Base-by-base conservation (phyloP, 1,284 basidiomycete species). In the Hypsizygus ulmarius region DNA sequence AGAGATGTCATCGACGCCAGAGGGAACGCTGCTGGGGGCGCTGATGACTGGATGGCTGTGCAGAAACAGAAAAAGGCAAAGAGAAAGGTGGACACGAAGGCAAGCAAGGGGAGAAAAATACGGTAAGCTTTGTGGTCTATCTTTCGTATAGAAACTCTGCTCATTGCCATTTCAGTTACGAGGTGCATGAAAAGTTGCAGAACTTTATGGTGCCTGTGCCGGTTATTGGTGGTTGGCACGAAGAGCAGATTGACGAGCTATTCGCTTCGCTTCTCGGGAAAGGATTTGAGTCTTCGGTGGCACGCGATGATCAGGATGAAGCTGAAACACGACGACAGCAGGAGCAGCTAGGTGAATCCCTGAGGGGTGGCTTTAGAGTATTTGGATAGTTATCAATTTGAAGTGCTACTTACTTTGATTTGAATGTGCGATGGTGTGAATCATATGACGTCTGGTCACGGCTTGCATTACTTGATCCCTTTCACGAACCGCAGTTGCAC, bases 161-260 rank as follows among this genome's bases (percentile, higher is more conserved):
- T 19, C 11, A 43, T 42, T 19, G 36, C 11, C 6, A 34, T n/a
- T 36, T 25, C 61, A 90, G 91, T 52, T 96, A 93, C 64, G 88
- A 95, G 52, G 84, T 91, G 1, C 94, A 97, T 62, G 91, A 96
- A 60, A 97, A 96, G 70, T 70, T 95, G 34, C 88, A 91, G 63
- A 93, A 93, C 64, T 96, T 96, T 63, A 95, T 95, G 85, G 90
- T 93, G 1, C 93, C 94, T 8, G 82, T 94, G 3, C 80, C 83
- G 5, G 71, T 79, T 1, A 61, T 69, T 37, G 77, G 77, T 18
- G 68, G 70, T 47, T 97, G 94, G 94, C 90, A 93, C 54, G 92
- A 96, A 54, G 90, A 92, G 61, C 93, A 97, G 70, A 81, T 93
- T 50, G 93, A 97, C 63, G 93, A 97, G 64, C 67, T 97, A 43